These are phyloP conservation scores for Cardamine chenopodiifolia DNA, from an alignment of 345 rosid genomes.

Conservation along the genomic window DNA sequence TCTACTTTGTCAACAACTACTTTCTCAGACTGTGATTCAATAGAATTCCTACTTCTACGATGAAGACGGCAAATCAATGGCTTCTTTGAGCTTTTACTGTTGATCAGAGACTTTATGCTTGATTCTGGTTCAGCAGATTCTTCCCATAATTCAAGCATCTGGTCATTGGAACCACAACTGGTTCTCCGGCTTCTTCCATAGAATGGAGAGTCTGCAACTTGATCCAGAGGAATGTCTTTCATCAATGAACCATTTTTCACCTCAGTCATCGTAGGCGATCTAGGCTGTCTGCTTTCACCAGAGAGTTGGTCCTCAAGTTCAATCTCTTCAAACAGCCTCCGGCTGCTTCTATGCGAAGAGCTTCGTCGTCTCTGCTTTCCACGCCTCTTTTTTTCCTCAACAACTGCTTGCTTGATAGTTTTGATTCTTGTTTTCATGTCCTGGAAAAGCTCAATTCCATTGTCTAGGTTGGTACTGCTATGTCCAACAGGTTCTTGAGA, in stretches of 20 bases:
- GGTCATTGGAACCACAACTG: slow-evolving; percentile 49
- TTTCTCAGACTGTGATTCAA: slow-evolving; percentile 65
- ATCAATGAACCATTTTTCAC: slow-evolving; percentile 51
- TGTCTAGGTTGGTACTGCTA: slow-evolving; percentile 38
- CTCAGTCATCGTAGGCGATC: slow-evolving; percentile 48
- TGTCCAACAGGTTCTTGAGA: slow-evolving; percentile 40
- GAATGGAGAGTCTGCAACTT: slow-evolving; percentile 63
- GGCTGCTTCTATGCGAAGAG: slow-evolving; percentile 39
- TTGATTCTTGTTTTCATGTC: slow-evolving; percentile 63
- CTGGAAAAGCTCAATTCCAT: slow-evolving; percentile 65
- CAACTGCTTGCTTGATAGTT: slow-evolving; percentile 63
- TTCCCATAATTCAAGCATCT: slow-evolving; percentile 71
- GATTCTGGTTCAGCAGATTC: slow-evolving; percentile 53
- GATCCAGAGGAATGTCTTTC: slow-evolving; percentile 93
- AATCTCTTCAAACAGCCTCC: slow-evolving; percentile 38
- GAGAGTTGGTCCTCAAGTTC: slow-evolving; percentile 44
- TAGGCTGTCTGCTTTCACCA: slow-evolving; percentile 46
- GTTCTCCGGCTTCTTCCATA: slow-evolving; percentile 58
- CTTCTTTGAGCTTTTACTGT: slow-evolving; percentile 27
- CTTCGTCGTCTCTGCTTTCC: slow-evolving; percentile 43
- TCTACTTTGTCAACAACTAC: slow-evolving; percentile 76
- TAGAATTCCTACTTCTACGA: slow-evolving; percentile 42
- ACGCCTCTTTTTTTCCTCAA: slow-evolving; percentile 54
- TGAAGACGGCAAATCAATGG: slow-evolving; percentile 33
- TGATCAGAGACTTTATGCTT: slow-evolving; percentile 38